These are phyloP conservation scores for Sutorius eximius DNA, from an alignment of 1,284 basidiomycete species.

Conservation along the genomic window DNA sequence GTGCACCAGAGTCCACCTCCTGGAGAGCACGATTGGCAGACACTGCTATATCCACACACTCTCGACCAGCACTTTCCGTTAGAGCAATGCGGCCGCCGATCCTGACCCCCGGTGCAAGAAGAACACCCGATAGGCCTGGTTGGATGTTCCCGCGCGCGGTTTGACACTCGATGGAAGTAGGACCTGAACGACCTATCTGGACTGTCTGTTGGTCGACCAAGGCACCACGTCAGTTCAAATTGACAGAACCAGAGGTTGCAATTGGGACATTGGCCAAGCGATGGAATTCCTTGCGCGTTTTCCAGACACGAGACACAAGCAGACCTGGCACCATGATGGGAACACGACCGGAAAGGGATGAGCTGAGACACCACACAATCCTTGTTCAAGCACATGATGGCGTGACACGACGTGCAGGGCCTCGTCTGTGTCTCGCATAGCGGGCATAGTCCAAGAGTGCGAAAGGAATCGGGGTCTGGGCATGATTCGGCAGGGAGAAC, in stretches of 20 bases:
- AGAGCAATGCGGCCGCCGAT: conserved; percentile 16
- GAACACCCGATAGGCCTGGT: conserved; percentile 16
- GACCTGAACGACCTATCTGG: neutral
- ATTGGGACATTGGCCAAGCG: conserved; percentile 24
- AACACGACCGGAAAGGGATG: conserved; percentile 21
- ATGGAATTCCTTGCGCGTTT: conserved; percentile 4
- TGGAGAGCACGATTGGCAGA: conserved; percentile 20
- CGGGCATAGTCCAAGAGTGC: conserved; percentile 11
- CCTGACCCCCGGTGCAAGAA: conserved; percentile 3
- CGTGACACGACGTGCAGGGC: conserved; percentile 13
- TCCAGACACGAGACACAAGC: conserved; percentile 16
- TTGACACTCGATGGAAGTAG: neutral
- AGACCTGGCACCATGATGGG: conserved; percentile 9
- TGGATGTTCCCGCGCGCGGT: conserved; percentile 13
- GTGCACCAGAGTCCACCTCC: conserved; percentile 22
- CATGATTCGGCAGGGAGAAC: neutral
- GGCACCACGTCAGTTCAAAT: conserved; percentile 26
- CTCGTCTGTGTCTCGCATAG: conserved; percentile 11
- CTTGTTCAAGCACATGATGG: conserved; percentile 20
- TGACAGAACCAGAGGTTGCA: conserved; percentile 25
- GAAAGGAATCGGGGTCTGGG: neutral
- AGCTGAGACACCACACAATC: conserved; percentile 18
- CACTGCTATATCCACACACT: conserved; percentile 6
- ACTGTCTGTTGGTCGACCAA: conserved; percentile 16
- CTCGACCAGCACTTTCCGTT: conserved; percentile 24